phyloP scores from a whole-genome alignment of 108 stramenopile genomes.

The Fragilaria crotonensis region DNA sequence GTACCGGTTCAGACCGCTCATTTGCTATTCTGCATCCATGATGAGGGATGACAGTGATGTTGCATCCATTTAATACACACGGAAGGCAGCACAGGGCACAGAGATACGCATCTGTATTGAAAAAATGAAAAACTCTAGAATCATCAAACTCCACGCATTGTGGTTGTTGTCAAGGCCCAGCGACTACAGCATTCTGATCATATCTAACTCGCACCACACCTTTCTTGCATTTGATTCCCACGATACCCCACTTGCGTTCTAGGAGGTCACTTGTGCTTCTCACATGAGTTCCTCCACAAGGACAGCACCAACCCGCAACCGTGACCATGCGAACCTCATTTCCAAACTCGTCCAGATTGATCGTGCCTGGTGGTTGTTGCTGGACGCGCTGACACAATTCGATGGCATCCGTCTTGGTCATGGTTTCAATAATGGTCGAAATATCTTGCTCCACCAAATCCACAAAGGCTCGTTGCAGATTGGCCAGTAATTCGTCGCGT shows the following conservation, averaged over 20 bases:
- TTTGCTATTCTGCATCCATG: too few species aligned
- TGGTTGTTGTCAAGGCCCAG: too few species aligned
- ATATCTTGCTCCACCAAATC: slow-evolving; percentile 55
- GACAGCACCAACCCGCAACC: slow-evolving; percentile 65
- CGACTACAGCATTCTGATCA: slow-evolving; percentile 7
- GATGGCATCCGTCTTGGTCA: slow-evolving; percentile 39
- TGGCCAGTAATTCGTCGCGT: slow-evolving; percentile 26
- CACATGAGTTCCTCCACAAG: slow-evolving; percentile 77
- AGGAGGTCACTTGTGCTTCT: slow-evolving; percentile 42
- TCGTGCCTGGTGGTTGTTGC: not conserved
- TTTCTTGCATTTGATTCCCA: slow-evolving; percentile 64
- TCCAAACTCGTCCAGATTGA: slow-evolving; percentile 14
- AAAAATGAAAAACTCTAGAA: too few species aligned
- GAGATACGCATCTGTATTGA: too few species aligned
- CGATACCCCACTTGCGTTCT: slow-evolving; percentile 53
- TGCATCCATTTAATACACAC: too few species aligned
- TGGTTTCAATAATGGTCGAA: slow-evolving; percentile 40
- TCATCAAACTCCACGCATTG: too few species aligned
- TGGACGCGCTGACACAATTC: slow-evolving; percentile 37
- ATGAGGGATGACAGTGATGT: too few species aligned
- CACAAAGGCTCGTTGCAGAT: slow-evolving; percentile 42
- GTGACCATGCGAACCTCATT: slow-evolving; percentile 51
- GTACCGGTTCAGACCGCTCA: too few species aligned
- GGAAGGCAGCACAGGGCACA: too few species aligned
- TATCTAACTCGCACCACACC: slow-evolving; percentile 65